Evolutionary conservation across 2,329 filamentous ascomycete genomes (phyloP), one percentile per base, ranked within the genome.

Genomic region (Lachnellula arida): DNA sequence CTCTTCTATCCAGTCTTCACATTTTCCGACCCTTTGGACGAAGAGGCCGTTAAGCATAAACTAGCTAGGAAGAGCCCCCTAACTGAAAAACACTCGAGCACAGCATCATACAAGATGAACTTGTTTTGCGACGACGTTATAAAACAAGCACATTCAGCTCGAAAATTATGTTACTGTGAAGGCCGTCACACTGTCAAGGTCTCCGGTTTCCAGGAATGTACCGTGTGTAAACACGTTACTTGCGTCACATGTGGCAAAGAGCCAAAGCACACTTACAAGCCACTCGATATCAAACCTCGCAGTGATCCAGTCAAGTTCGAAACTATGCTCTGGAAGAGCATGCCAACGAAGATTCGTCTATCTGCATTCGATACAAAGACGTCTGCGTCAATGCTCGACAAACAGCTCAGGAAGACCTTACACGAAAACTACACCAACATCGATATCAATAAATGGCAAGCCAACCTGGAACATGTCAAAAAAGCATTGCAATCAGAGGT

Each of bases 151-250:
- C 49, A 56, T 9, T 32, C 51, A 34, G 78, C 75, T 56, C 68
- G 71, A 9, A 74, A 75, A 11, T 70, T 78, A n/a, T 88, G 85
- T 60, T 68, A 70, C 43, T 87, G 85, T 56, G 85, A 87, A 68
- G 76, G 78, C 1, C 72, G 74, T 37, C 69, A 70, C 72, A 4
- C 62, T 66, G 5, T 69, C 68, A 9, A 56, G 62, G 0, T 73
- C 17, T 7, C 28, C 28, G 28, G 9, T 12, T 51, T 85, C 6
- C 72, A 77, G 37, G 61, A 68, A 39, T 87, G 84, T 62, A 63
- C 60, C 0, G 66, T 74, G 5, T 87, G 84, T 60, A 70, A 67
- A 0, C 78, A 85, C 60, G 81, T 78, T 3, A 76, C 78, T 11
- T 87, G 83, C 65, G 64, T 69, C 1, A 65, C 68, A 5, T 86